Conservation (phyloP, 192 early-diverging fungal species). For the Thoreauomyces humboldtii region DNA sequence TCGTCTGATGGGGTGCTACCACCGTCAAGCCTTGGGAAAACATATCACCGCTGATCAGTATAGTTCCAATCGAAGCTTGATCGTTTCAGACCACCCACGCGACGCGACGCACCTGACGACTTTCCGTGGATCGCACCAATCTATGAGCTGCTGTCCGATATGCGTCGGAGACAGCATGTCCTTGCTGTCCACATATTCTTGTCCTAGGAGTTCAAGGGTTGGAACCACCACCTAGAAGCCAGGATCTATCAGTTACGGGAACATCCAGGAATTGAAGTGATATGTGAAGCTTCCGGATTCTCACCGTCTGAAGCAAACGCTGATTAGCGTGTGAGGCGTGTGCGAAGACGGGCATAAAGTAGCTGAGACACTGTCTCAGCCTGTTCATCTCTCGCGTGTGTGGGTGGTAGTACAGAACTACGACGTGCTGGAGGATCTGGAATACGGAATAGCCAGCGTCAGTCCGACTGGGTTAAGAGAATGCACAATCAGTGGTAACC, state of each 20-base stretch:
- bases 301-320: conserved; percentile 58
- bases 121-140: conserved; percentile 77
- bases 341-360: conserved; percentile 84
- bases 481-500: no score
- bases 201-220: conserved; percentile 35
- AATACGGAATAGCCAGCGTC: no score
- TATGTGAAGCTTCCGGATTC: not conserved
- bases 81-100: not conserved
- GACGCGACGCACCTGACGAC: conserved; percentile 40
- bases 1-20: not conserved
- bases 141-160: conserved; percentile 70
- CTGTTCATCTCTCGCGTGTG: conserved; percentile 62
- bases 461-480: no score
- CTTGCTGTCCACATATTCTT: conserved; percentile 33
- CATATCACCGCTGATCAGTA: not conserved
- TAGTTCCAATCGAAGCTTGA: not conserved
- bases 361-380: conserved; percentile 81
- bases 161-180: conserved; percentile 57
- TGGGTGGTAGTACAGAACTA: conserved; percentile 83
- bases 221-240: conserved; percentile 35
- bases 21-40: not conserved
- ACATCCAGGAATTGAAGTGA: not conserved
- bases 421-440: conserved; percentile 70
- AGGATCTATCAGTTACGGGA: not conserved
- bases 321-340: conserved; percentile 76